Conservation (phyloP, 805 yeast species). For the Limtongozyma cylindracea region DNA sequence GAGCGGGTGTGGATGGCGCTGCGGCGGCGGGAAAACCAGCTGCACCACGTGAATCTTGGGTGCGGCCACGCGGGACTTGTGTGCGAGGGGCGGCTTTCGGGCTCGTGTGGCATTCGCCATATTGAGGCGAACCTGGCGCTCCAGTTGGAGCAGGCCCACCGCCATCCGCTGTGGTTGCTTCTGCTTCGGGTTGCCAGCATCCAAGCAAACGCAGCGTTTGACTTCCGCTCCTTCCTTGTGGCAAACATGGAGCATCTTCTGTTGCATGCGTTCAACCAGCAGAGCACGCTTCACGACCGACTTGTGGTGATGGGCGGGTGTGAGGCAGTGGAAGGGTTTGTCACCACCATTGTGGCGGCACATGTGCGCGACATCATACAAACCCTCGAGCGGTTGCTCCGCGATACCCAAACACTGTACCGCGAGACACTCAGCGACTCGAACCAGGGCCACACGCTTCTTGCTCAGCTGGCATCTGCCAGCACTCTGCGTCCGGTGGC, state of each 20-base stretch:
- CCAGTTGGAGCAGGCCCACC: conserved; percentile 30
- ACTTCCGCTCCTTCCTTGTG: conserved; percentile 65
- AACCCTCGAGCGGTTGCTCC: conserved; percentile 42
- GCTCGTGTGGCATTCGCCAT: conserved; percentile 23
- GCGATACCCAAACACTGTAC: conserved; percentile 50
- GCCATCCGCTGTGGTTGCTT: conserved; percentile 27
- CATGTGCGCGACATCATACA: conserved; percentile 57
- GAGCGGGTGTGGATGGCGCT: conserved; percentile 47
- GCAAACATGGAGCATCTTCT: conserved; percentile 20
- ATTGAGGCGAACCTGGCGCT: conserved; percentile 37
- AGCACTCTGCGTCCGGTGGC: no score
- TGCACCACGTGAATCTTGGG: conserved; percentile 43
- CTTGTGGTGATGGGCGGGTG: conserved; percentile 24
- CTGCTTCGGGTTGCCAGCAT: conserved; percentile 34
- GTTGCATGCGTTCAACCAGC: conserved; percentile 43
- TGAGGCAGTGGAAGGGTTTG: conserved; percentile 28
- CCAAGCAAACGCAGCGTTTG: conserved; percentile 44
- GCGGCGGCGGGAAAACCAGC: conserved; percentile 39
- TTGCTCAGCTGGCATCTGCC: no score
- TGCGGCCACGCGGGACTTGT: conserved; percentile 21
- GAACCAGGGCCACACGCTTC: no score
- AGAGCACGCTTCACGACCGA: conserved; percentile 29
- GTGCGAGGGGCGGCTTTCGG: conserved; percentile 66
- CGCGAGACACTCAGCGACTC: conserved; percentile 51
- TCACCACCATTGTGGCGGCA: conserved; percentile 73